Evolutionary conservation across 805 yeast genomes (phyloP).

Genomic region (Naumovozyma dairenensis): DNA sequence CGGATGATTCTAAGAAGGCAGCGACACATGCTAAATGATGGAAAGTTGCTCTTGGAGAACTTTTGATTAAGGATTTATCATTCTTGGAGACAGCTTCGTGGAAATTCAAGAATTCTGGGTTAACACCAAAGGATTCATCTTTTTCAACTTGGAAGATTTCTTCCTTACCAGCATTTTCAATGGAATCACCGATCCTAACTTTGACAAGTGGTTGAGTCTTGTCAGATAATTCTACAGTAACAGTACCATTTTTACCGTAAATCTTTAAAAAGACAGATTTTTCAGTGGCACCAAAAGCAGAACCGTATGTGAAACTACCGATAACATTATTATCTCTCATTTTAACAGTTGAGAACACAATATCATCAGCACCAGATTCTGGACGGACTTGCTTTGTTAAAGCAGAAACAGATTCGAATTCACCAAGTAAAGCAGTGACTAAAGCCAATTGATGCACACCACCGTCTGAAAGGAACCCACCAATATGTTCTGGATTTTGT

Average conservation of each 20-base stretch:
- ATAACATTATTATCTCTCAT: conserved; percentile 50
- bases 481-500: conserved; percentile 80
- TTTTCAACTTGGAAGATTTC: conserved; percentile 31
- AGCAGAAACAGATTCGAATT: conserved; percentile 61
- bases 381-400: conserved; percentile 67
- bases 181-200: conserved; percentile 24
- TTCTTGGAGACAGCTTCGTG: conserved; percentile 49
- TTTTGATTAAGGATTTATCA: conserved; percentile 47
- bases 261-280: conserved; percentile 59
- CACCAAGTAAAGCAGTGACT: conserved; percentile 73
- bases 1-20: conserved; percentile 69
- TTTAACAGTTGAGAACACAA: conserved; percentile 59
- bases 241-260: conserved; percentile 71
- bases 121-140: conserved; percentile 45
- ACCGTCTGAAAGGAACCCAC: conserved; percentile 88
- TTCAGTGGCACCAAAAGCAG: conserved; percentile 75
- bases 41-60: conserved; percentile 72
- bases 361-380: conserved; percentile 75
- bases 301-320: conserved; percentile 82
- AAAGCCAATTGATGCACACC: conserved; percentile 94
- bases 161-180: conserved; percentile 20
- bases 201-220: conserved; percentile 31
- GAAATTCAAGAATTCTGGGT: conserved; percentile 45
- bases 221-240: conserved; percentile 53
- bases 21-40: conserved; percentile 88